Evolutionary conservation across 257 asterid species (phyloP).

Genomic region (Scutellaria minor): DNA sequence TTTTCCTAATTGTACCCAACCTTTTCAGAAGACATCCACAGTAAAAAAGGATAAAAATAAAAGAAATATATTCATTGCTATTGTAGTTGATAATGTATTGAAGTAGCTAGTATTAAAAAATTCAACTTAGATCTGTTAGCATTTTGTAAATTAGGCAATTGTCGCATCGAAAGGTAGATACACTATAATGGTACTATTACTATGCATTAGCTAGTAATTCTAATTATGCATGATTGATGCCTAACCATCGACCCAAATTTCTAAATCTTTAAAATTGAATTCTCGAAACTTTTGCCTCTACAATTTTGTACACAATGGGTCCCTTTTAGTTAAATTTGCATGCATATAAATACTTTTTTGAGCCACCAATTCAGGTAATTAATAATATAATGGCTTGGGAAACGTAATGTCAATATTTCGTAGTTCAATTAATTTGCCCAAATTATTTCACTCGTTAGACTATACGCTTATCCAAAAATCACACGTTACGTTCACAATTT

Average conservation of each 20-base stretch:
- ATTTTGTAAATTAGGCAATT: conserved; percentile 9
- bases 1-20: too few relatives aligned
- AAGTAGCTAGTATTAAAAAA: too few relatives aligned
- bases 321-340: conserved; percentile 25
- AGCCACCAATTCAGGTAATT: conserved; percentile 19
- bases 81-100: too few relatives aligned
- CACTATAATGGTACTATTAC: neutral
- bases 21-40: too few relatives aligned
- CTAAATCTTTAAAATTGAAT: conserved; percentile 29
- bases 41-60: too few relatives aligned
- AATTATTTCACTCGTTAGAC: conserved; percentile 10
- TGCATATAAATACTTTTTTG: conserved; percentile 9
- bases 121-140: neutral
- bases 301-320: conserved; percentile 30
- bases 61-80: too few relatives aligned
- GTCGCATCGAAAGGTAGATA: conserved; percentile 6
- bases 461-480: conserved; percentile 11
- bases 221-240: conserved; percentile 13
- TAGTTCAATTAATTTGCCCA: neutral
- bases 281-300: conserved; percentile 21
- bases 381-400: conserved; percentile 23
- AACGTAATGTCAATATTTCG: conserved; percentile 18
- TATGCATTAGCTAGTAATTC: neutral
- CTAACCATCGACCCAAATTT: neutral
- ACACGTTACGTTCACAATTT: conserved; percentile 9